phyloP scores from a whole-genome alignment of 768 basidiomycete genomes.

The Boletales sp. region DNA sequence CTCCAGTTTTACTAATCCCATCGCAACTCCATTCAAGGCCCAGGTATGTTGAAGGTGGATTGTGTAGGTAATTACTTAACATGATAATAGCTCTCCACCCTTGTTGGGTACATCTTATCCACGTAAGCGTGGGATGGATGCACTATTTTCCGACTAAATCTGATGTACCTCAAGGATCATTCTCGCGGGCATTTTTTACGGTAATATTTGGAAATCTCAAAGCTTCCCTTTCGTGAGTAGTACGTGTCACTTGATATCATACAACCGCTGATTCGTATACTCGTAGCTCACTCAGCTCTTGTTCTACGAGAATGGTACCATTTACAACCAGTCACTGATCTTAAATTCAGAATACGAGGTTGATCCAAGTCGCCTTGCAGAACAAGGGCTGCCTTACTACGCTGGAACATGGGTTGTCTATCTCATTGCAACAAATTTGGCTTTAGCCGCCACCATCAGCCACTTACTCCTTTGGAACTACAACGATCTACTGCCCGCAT shows the following conservation, averaged over 20 bases:
- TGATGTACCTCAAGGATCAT: constrained; percentile 17
- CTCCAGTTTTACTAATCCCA: constrained; percentile 35
- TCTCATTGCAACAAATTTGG: constrained; percentile 15
- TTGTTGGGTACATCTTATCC: constrained; percentile 49
- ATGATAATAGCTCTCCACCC: constrained; percentile 35
- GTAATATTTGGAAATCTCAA: constrained; percentile 55
- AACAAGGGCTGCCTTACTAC: constrained; percentile 35
- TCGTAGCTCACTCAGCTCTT: constrained; percentile 42
- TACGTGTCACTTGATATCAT: too few relatives aligned
- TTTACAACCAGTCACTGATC: constrained; percentile 50
- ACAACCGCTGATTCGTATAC: constrained; percentile 6
- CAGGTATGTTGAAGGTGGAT: constrained; percentile 27
- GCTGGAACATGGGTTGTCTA: constrained; percentile 23
- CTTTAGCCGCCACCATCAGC: constrained; percentile 44
- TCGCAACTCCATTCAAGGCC: constrained; percentile 51
- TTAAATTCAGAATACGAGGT: constrained; percentile 50
- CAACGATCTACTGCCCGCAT: constrained; percentile 43
- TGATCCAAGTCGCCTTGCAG: constrained; percentile 45
- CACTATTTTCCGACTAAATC: background rate
- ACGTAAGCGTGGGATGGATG: constrained; percentile 34
- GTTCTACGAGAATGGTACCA: constrained; percentile 40
- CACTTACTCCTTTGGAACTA: constrained; percentile 54
- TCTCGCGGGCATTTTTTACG: constrained; percentile 37
- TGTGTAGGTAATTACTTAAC: background rate
- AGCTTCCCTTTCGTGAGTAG: constrained; percentile 55